Base-by-base conservation (phyloP, 2,329 filamentous ascomycete species). In the Diaporthe caulivora region DNA sequence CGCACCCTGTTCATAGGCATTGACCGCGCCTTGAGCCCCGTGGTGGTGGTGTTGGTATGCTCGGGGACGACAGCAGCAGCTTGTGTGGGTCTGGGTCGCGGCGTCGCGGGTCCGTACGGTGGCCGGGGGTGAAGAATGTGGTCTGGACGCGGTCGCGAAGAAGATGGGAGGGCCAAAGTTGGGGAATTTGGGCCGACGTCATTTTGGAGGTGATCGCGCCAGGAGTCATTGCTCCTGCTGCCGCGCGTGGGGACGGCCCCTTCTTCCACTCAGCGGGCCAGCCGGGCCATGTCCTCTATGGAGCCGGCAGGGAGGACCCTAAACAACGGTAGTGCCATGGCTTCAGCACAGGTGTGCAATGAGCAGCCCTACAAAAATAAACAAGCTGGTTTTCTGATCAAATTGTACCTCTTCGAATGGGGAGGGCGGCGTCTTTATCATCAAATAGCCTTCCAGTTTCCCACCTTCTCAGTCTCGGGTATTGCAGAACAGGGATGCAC, bases 111-210 rank as follows among this genome's bases (percentile, higher is more conserved):
- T 40, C n/a, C 11, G 37, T 40, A 10, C 11, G 37, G 7, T 9
- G 29, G 49, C 49, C n/a, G 55, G 29, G 17, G 29, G 17, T 18
- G 15, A 40, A 62, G 69, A 51, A 62, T 47, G 44, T 10, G 37
- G 44, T 21, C 26, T 31, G 21, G 34, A 47, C 37, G 31, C 64
- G 51, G 17, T 72, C 18, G 42, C 17, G 10, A 44, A 54, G 47
- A n/a, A n/a, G n/a, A n/a, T n/a, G n/a, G 49, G 70, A 68, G 51
- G 60, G 13, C 5, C 4, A 8, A 21, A 44, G 9, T 65, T 49
- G 70, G 73, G 53, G 57, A 53, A 42, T n/a, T 42, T 17, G 42
- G 54, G 13, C 11, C 70, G 73, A 74, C 73, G 73, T 74, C 73
- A 74, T 74, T 62, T 13, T 18, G 34, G n/a, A n/a, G n/a, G 26